A percentile compares a stretch with the other conserved stretches of the same genome.
Conservation (phyloP, 106 monocot genomes). For the Apostasia shenzhenica region DNA sequence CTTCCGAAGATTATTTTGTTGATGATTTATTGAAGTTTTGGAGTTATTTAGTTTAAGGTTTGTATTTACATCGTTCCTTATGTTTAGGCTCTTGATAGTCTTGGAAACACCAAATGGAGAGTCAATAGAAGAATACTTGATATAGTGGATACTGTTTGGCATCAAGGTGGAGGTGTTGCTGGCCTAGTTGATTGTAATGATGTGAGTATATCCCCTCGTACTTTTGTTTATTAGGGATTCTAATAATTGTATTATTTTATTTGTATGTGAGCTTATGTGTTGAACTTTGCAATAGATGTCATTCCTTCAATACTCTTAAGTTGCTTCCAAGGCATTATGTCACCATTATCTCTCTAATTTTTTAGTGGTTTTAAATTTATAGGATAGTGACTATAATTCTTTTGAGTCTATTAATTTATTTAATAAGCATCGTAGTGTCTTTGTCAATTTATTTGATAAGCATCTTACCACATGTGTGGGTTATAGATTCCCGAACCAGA, state of each 20-base stretch:
- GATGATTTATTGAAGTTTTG: neutral
- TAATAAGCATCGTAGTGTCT: neutral
- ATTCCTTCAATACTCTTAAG: too few species aligned
- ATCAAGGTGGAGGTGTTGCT: slow-evolving; percentile 62
- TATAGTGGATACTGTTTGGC: slow-evolving; percentile 72
- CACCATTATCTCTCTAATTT: too few species aligned
- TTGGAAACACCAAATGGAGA: slow-evolving; percentile 92
- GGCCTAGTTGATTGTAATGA: slow-evolving; percentile 67
- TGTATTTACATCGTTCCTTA: neutral
- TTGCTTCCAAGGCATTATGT: too few species aligned
- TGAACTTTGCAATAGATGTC: too few species aligned
- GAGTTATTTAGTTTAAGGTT: neutral
- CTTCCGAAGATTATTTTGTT: too few species aligned
- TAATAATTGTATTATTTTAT: too few species aligned
- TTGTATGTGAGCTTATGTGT: too few species aligned
- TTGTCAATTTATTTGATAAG: neutral
- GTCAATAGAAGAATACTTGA: slow-evolving; percentile 72
- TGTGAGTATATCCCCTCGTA: slow-evolving; percentile 29
- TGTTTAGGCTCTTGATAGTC: slow-evolving; percentile 70
- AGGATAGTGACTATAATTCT: too few species aligned
- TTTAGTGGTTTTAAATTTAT: too few species aligned
- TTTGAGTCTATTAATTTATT: neutral
- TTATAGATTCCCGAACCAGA: slow-evolving; percentile 65
- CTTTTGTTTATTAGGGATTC: too few species aligned
- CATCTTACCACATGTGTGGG: too few species aligned